Evolutionary conservation across 2,329 filamentous ascomycete genomes (phyloP).

Genomic region (Claviceps sp.): DNA sequence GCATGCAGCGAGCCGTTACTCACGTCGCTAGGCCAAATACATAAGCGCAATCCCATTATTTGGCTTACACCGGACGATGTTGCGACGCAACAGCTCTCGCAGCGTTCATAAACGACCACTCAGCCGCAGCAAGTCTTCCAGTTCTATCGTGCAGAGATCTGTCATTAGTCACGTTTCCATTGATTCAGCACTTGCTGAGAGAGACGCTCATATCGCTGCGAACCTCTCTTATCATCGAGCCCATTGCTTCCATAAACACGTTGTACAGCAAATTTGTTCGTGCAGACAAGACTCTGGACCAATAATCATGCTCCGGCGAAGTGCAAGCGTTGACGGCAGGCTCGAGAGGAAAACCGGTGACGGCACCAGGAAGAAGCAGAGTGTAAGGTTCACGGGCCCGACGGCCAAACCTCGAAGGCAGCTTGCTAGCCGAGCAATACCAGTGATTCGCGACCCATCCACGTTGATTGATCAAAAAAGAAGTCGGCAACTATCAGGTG

Average conservation of each 20-base stretch:
- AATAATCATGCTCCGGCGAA: slow-evolving; percentile 8
- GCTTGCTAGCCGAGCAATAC: slow-evolving; percentile 16
- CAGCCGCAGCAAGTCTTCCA: slow-evolving; percentile 39
- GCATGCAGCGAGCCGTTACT: neutral
- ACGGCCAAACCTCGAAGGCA: slow-evolving; percentile 15
- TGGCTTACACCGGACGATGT: slow-evolving; percentile 23
- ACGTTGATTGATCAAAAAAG: neutral
- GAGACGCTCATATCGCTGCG: slow-evolving; percentile 51
- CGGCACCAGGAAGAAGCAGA: slow-evolving; percentile 26
- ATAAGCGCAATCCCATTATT: neutral
- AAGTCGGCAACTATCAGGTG: neutral
- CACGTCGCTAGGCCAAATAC: neutral
- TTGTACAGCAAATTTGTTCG: neutral
- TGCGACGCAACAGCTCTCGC: slow-evolving; percentile 34
- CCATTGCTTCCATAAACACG: slow-evolving; percentile 22
- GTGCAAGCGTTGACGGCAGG: slow-evolving; percentile 11
- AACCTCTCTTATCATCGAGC: slow-evolving; percentile 44
- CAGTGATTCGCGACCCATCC: slow-evolving; percentile 1
- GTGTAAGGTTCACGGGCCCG: slow-evolving; percentile 39
- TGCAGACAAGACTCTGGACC: slow-evolving; percentile 12
- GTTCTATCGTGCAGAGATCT: slow-evolving; percentile 27
- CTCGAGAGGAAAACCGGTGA: slow-evolving; percentile 7
- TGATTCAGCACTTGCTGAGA: slow-evolving; percentile 32
- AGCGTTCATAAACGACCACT: slow-evolving; percentile 27
- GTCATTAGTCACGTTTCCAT: slow-evolving; percentile 33